A percentile compares a stretch with the other conserved stretches of the same genome.
phyloP scores from a whole-genome alignment of 139 green algal species.

The Chlorokybus atmophyticus region DNA sequence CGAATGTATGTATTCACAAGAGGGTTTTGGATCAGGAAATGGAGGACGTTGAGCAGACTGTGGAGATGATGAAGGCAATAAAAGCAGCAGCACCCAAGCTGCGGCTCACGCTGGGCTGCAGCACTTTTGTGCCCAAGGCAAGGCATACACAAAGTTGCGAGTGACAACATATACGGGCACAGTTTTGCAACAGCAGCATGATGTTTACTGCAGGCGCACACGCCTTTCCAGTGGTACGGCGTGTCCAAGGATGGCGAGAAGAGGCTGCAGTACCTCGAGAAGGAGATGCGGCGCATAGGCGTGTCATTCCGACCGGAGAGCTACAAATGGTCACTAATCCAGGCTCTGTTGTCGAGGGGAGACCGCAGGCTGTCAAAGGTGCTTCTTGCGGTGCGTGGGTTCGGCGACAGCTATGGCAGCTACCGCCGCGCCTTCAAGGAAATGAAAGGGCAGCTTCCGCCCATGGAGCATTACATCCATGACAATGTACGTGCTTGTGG shows the following conservation, averaged over 20 bases:
- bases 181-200: too few relatives aligned
- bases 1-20: too few relatives aligned
- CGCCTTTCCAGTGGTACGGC: conserved; percentile 40
- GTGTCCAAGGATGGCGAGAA: conserved; percentile 20
- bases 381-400: conserved; percentile 25
- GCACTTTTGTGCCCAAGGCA: conserved; percentile 41
- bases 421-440: conserved; percentile 36
- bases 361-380: conserved; percentile 27
- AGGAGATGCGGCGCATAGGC: conserved; percentile 20
- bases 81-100: conserved; percentile 14
- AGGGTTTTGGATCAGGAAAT: too few relatives aligned
- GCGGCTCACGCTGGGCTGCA: conserved; percentile 34
- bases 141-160: too few relatives aligned
- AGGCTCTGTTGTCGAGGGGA: conserved; percentile 35
- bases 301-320: conserved; percentile 40
- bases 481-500: conserved; percentile 3
- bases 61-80: conserved; percentile 31
- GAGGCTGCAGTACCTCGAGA: conserved; percentile 17
- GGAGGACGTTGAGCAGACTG: conserved; percentile 33
- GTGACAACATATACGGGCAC: too few relatives aligned
- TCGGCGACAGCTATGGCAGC: conserved; percentile 26
- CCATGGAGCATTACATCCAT: conserved; percentile 31
- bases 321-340: conserved; percentile 40
- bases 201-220: conserved; percentile 23
- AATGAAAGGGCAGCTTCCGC: conserved; percentile 30